Percentiles rank a stretch among this genome's conserved stretches.
Evolutionary conservation across 2,329 filamentous ascomycete species (phyloP).

Genomic region (Aspergillus pseudoterreus): DNA sequence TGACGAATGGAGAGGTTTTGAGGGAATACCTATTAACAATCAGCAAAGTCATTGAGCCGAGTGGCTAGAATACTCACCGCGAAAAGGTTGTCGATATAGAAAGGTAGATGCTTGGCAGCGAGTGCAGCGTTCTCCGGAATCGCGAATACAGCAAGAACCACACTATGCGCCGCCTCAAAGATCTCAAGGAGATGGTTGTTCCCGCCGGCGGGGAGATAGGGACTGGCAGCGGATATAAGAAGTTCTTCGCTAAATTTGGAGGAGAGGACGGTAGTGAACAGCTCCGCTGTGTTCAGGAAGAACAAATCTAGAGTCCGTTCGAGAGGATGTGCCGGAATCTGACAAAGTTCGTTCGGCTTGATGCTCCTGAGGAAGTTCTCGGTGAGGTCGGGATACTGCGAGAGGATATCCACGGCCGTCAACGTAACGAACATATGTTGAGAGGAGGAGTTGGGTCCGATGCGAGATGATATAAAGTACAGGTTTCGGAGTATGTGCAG

Average conservation of each 20-base stretch:
- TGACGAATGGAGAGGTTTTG: slow-evolving; percentile 74
- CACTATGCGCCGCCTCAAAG: slow-evolving; percentile 86
- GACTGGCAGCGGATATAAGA: slow-evolving; percentile 68
- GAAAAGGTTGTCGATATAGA: slow-evolving; percentile 80
- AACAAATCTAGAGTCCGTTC: slow-evolving; percentile 77
- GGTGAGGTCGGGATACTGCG: slow-evolving; percentile 63
- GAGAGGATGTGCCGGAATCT: slow-evolving; percentile 61
- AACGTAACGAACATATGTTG: slow-evolving; percentile 82
- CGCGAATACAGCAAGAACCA: slow-evolving; percentile 74
- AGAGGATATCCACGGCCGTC: slow-evolving; percentile 75
- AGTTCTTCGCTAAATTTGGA: slow-evolving; percentile 66
- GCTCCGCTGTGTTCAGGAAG: slow-evolving; percentile 82
- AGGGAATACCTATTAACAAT: slow-evolving; percentile 61
- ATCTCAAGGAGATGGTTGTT: slow-evolving; percentile 60
- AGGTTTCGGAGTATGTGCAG: slow-evolving; percentile 72
- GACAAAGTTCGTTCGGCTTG: slow-evolving; percentile 51
- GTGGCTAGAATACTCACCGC: slow-evolving; percentile 37
- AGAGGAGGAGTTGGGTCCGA: slow-evolving; percentile 71
- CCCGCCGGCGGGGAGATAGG: slow-evolving; percentile 65
- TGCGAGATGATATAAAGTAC: slow-evolving; percentile 74
- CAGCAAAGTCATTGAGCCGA: not conserved
- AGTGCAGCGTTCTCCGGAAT: slow-evolving; percentile 72
- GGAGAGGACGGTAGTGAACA: slow-evolving; percentile 69
- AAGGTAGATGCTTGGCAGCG: slow-evolving; percentile 68
- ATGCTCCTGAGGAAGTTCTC: slow-evolving; percentile 65